Base-by-base conservation (phyloP, 225 moss, liverwort and hornwort genomes). In the Physcomitrium patens region DNA sequence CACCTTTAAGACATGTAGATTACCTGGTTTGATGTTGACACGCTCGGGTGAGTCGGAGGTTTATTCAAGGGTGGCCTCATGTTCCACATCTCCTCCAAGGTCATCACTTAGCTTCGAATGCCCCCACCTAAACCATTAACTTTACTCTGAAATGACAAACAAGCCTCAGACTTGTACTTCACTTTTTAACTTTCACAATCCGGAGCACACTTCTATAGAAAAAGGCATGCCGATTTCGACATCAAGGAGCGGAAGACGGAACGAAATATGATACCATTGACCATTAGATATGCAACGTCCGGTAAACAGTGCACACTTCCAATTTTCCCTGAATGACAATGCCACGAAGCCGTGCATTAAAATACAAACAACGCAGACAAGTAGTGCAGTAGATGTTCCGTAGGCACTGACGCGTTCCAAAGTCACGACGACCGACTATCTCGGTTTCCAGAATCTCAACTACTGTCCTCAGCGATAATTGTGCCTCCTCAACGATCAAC, bases 41-140 rank as follows among this genome's bases (percentile, higher is more conserved):
- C 56, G 60, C 74, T 81, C 70, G 91, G 82, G 72, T 93, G 91
- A 76, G 77, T 86, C 65, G 91, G 78, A 71, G 89, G 75, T 84
- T 86, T 89, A 43, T 77, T 83, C 76, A 89, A 76, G 75, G 83
- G 84, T 68, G 80, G 76, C 84, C 87, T 86, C 83, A 87, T 69
- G 60, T 89, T 89, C 91, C 93, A 93, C 76, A 90, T 74, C 41
- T 93, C 93, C 85, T 93, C 93, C 93, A 93, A 91, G 73, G 79
- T 82, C 86, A 76, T 75, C 73, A 68, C 69, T 70, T 69, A 76
- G 75, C 67, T 75, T 87, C 79, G 61, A 9, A 74, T 52, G 57
- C n/a, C 54, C 67, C 71, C 75, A 73, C 78, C 76, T 77, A 83
- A 77, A 80, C 77, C 86, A 89, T 85, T 72, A 72, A 67, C 72